Base-by-base conservation (phyloP, 139 green algal genomes). In the Chlorella sp. region DNA sequence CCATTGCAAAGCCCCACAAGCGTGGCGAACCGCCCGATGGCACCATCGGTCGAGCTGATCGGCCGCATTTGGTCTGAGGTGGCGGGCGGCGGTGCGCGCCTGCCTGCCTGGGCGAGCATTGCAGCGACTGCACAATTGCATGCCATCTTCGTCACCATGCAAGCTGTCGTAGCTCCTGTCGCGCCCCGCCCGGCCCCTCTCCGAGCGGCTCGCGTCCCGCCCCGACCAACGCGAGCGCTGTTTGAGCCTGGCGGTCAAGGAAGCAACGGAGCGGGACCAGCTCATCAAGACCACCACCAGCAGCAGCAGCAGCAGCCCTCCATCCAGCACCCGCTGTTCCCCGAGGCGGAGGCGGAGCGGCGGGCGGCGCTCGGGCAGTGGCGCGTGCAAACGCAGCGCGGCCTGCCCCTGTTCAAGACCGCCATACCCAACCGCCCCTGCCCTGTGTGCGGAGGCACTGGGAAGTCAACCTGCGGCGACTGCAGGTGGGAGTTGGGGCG, bases 401-500 rank as follows among this genome's bases (percentile, higher is more conserved):
- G 85, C 20, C 46, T 76, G 24, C 67, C 78, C 0, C 24, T 56
- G 7, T 83, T 89, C 30, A 16, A 64, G 32, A 34, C 34, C 4
- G 24, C 38, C 6, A 65, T 86, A 17, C 40, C 78, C 44, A 44
- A 76, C 36, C 48, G 78, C 1, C 80, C 79, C 14, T 91, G 88
- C 74, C 72, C 76, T 32, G 62, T 75, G 46, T 91, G 88, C 65
- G 20, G 44, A 5, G 88, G 86, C 28, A 86, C 60, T 2, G 82
- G 87, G 16, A 91, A 86, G 58, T 41, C 73, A 43, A 73, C 75
- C 0, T 91, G 88, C 56, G 87, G 86, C 32, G 83, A 70, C 16
- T 91, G 88, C 82, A 76, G 82, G 82, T 76, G 44, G 32, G 60
- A 6, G 54, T 65, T 38, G 70, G 54, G 41, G n/a, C n/a, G n/a